A percentile compares a stretch with the other conserved stretches of the same genome.
These are phyloP conservation scores for Radiomyces spectabilis DNA, from an alignment of 192 early-diverging fungal species.

Conservation along the genomic window DNA sequence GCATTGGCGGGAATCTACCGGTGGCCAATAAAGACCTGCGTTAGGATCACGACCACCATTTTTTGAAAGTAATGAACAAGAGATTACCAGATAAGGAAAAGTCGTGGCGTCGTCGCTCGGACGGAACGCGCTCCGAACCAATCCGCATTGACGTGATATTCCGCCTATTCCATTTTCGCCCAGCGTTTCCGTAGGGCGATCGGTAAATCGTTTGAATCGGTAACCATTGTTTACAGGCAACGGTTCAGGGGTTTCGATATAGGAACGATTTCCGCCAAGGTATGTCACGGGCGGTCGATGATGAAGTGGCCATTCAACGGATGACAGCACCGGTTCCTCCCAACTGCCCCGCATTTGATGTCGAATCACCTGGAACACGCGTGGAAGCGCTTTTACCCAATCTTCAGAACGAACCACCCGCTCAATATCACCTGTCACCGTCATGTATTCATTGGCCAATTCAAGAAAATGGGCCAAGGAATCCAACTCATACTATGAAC, in stretches of 20 bases:
- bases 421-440: slow-evolving; percentile 31
- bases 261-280: too few relatives aligned
- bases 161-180: slow-evolving; percentile 35
- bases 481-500: slow-evolving; percentile 56
- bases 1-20: slow-evolving; percentile 51
- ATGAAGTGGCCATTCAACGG: too few relatives aligned
- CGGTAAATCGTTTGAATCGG: slow-evolving; percentile 26
- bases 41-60: too few relatives aligned
- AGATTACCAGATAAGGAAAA: slow-evolving; percentile 46
- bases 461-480: slow-evolving; percentile 58
- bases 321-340: slow-evolving; percentile 15
- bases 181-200: slow-evolving; percentile 39
- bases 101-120: slow-evolving; percentile 52
- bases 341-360: slow-evolving; percentile 39
- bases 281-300: too few relatives aligned
- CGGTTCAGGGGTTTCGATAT: too few relatives aligned
- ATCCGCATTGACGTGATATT: slow-evolving; percentile 19
- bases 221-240: slow-evolving; percentile 25
- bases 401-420: slow-evolving; percentile 25
- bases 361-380: slow-evolving; percentile 34
- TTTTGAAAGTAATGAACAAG: too few relatives aligned
- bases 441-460: slow-evolving; percentile 41
- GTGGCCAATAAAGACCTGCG: too few relatives aligned
- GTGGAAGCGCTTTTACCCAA: slow-evolving; percentile 40
- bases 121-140: slow-evolving; percentile 44